A percentile compares a stretch with the other conserved stretches of the same genome.
These are phyloP conservation scores for Candida endomychidarum DNA, from an alignment of 805 yeast genomes.

Conservation along the genomic window DNA sequence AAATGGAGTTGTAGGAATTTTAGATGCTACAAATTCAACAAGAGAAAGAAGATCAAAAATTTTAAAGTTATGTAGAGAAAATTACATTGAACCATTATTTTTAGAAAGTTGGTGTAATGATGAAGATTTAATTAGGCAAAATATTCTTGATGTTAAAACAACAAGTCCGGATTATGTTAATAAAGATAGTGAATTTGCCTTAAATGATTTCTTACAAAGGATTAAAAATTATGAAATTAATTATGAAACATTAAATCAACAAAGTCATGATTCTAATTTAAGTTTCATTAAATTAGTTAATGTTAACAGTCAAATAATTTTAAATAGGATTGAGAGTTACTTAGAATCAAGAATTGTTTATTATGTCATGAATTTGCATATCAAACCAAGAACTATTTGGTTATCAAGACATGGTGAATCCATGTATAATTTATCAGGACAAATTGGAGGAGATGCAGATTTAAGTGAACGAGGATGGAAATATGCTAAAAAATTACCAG, in stretches of 20 bases:
- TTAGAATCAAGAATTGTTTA: conserved; percentile 90
- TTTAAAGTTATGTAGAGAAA: conserved; percentile 56
- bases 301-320: conserved; percentile 82
- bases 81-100: conserved; percentile 83
- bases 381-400: conserved; percentile 91
- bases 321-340: conserved; percentile 84
- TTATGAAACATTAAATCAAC: conserved; percentile 73
- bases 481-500: conserved; percentile 81
- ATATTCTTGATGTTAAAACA: conserved; percentile 82
- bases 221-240: conserved; percentile 70
- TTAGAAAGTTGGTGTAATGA: conserved; percentile 92
- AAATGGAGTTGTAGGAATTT: conserved; percentile 84
- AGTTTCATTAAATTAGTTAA: conserved; percentile 88
- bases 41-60: conserved; percentile 66
- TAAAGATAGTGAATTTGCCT: conserved; percentile 69
- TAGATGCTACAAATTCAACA: conserved; percentile 93
- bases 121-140: conserved; percentile 70
- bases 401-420: conserved; percentile 96
- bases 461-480: conserved; percentile 80
- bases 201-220: conserved; percentile 67
- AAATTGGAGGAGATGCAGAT: conserved; percentile 93
- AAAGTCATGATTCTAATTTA: conserved; percentile 52
- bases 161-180: conserved; percentile 80
- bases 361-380: conserved; percentile 93
- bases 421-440: conserved; percentile 86